Evolutionary conservation across 2,329 filamentous ascomycete genomes (phyloP).

Genomic region (Colletotrichum tofieldiae): DNA sequence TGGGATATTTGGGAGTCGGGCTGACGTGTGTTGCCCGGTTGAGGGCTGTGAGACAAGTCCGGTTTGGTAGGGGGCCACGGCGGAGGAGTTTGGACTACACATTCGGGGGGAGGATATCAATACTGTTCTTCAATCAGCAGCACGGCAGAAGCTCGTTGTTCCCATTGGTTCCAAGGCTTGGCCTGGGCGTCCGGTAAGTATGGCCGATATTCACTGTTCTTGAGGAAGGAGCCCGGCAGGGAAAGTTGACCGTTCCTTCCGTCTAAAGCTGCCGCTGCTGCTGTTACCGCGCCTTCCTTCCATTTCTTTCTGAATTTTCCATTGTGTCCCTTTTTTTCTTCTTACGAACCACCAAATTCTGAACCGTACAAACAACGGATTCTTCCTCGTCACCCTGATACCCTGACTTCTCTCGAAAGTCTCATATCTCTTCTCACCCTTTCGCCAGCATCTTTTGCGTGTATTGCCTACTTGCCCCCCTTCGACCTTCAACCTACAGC

Average conservation of each 20-base stretch:
- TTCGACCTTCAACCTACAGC: background rate
- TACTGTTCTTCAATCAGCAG: background rate
- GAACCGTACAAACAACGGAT: background rate
- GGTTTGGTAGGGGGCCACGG: too few species aligned
- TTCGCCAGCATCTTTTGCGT: background rate
- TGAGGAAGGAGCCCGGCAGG: background rate
- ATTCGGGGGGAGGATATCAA: background rate
- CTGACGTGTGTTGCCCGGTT: background rate
- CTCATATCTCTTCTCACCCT: background rate
- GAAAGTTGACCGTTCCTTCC: background rate
- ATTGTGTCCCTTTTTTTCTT: background rate
- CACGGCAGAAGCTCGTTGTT: too few species aligned
- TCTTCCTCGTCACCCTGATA: background rate
- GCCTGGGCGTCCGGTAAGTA: background rate
- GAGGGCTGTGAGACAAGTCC: background rate
- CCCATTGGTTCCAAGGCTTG: too few species aligned
- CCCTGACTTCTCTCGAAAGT: background rate
- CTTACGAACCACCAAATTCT: background rate
- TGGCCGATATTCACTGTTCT: background rate
- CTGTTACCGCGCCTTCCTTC: background rate
- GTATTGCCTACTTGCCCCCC: background rate
- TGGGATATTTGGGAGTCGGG: background rate
- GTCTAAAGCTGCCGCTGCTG: background rate
- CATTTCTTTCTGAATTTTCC: background rate
- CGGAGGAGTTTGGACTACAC: background rate